Conservation (phyloP, 768 basidiomycete species). For the Phanerodontia chrysosporium region DNA sequence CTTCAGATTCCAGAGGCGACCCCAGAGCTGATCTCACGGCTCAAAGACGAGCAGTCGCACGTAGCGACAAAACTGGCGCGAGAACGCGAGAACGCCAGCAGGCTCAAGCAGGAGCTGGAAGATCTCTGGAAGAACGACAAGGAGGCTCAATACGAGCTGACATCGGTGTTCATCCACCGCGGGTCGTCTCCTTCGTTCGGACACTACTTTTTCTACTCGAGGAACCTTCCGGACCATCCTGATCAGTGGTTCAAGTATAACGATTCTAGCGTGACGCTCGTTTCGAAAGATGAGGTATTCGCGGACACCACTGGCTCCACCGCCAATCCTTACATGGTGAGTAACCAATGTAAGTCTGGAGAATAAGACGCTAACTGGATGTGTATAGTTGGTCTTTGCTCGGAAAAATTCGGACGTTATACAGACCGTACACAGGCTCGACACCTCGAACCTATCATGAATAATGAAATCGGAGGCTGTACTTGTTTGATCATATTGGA, state of each 20-base stretch:
- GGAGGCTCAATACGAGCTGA: constrained; percentile 79
- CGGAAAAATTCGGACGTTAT: constrained; percentile 76
- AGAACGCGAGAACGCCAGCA: constrained; percentile 43
- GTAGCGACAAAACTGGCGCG: constrained; percentile 55
- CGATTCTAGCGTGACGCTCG: constrained; percentile 79
- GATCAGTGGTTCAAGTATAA: constrained; percentile 97
- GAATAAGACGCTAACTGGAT: background rate
- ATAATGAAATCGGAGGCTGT: no score
- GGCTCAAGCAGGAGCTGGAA: constrained; percentile 69
- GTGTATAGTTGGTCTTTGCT: constrained; percentile 71
- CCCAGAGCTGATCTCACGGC: constrained; percentile 45
- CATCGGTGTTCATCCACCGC: constrained; percentile 93
- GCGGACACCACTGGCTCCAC: constrained; percentile 87
- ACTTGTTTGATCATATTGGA: no score
- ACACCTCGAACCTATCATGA: constrained; percentile 12
- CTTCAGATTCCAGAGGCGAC: constrained; percentile 51
- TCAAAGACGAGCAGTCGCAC: constrained; percentile 50
- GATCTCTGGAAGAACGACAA: constrained; percentile 66
- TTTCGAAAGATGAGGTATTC: constrained; percentile 78
- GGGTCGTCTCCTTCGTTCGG: constrained; percentile 85
- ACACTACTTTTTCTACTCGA: constrained; percentile 95
- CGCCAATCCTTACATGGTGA: constrained; percentile 85
- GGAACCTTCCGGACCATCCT: constrained; percentile 73
- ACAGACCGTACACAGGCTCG: constrained; percentile 73
- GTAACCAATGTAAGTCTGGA: constrained; percentile 21